Evolutionary conservation across 345 rosid species (phyloP).

Genomic region (Adansonia digitata): DNA sequence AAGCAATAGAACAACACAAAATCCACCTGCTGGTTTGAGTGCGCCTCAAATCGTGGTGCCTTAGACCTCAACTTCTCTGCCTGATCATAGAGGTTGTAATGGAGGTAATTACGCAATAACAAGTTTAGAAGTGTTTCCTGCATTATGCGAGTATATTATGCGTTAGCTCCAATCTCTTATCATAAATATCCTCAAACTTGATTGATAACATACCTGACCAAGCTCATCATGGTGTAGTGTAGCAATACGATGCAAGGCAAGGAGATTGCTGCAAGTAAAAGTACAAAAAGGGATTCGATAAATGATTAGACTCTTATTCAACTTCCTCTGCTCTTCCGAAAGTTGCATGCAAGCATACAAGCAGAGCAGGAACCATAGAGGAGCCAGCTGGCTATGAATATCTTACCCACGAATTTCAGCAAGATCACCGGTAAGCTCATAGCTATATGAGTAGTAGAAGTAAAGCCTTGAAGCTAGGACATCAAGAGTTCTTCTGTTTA

Average conservation of each 20-base stretch:
- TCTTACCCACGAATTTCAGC: slow-evolving; percentile 81
- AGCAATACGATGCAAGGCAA: background rate
- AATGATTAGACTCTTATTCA: background rate
- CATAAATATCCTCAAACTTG: too few relatives aligned
- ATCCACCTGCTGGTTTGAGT: slow-evolving; percentile 5
- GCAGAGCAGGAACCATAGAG: background rate
- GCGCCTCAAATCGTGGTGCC: slow-evolving; percentile 48
- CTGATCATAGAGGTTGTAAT: slow-evolving; percentile 52
- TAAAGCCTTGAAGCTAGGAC: slow-evolving; percentile 76
- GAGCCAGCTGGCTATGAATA: background rate
- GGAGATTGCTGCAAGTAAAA: background rate
- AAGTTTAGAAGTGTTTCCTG: slow-evolving; percentile 56
- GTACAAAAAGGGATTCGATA: background rate
- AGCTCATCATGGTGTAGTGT: too few relatives aligned
- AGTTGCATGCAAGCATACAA: background rate
- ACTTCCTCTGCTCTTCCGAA: background rate
- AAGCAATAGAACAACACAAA: too few relatives aligned
- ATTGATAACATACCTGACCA: too few relatives aligned
- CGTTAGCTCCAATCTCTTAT: too few relatives aligned
- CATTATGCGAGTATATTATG: background rate
- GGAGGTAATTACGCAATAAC: slow-evolving; percentile 53
- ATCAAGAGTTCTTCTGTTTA: slow-evolving; percentile 76
- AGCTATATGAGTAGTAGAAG: slow-evolving; percentile 71
- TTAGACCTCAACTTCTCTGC: slow-evolving; percentile 59
- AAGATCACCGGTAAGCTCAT: slow-evolving; percentile 73